Evolutionary conservation across 23 red algal species (phyloP), one percentile per base, ranked within the genome.

Genomic region (Agarophyton chilense): DNA sequence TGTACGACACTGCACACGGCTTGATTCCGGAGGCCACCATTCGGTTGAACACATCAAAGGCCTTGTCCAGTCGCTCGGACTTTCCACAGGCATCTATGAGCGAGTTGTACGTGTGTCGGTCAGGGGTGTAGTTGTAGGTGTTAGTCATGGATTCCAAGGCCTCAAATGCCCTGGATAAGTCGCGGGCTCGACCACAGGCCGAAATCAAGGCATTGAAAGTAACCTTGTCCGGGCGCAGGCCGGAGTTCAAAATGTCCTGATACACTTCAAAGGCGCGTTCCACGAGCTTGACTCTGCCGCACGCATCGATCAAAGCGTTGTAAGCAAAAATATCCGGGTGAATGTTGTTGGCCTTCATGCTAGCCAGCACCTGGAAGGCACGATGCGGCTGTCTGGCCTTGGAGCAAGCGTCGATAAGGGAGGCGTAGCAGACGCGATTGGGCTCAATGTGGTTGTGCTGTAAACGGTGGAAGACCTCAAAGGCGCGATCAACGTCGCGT

Each of bases 121-220:
- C 87, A 31, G 94, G 94, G 1, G 66, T 65, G 24, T 89, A 41
- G 41, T 81, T 60, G 75, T 74, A 83, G 26, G 39, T 33, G 19
- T 89, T 79, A 19, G 70, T 90, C 95, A 98, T 98, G 21, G 61
- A 73, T 5, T 95, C 79, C 24, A 95, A 43, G 0, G 86, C 96
- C 67, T 92, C 72, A 53, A 90, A 81, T 4, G 96, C 96, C 38
- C 89, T 68, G 14, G 28, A 16, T 19, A 95, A 44, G 26, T 95
- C 90, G 8, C 94, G 72, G 2, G 88, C 96, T 18, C 89, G 82
- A 7, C 80, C 96, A 43, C 79, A 92, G 5, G 93, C 92, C 0
- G 96, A 92, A 84, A 98, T 95, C 57, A 98, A 66, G 40, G 96
- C 90, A 78, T 98, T 98, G 93, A 98, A 95, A 0, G 96, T 98